These are phyloP conservation scores for Naganishia sp. DNA, from an alignment of 1,284 basidiomycete species.

Conservation along the genomic window DNA sequence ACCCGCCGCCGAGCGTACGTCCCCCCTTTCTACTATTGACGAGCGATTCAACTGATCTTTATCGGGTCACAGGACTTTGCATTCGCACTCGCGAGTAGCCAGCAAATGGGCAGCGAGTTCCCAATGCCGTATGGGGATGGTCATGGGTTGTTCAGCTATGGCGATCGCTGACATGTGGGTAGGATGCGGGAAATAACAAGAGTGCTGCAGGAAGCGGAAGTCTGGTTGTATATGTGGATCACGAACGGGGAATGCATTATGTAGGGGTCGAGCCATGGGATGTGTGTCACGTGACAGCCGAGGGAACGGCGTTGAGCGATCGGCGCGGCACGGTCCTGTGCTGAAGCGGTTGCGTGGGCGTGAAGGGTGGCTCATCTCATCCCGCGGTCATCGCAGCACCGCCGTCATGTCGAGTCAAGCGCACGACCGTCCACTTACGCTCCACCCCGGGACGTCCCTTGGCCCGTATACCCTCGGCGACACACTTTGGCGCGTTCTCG, in stretches of 20 bases:
- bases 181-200: too few relatives aligned
- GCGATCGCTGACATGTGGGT: conserved; percentile 10
- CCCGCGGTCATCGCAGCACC: not conserved
- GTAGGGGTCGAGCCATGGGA: too few relatives aligned
- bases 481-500: conserved; percentile 77
- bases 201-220: too few relatives aligned
- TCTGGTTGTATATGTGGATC: not conserved
- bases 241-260: not conserved
- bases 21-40: not conserved
- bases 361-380: not conserved
- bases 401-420: not conserved
- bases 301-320: conserved; percentile 4
- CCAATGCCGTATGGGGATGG: conserved; percentile 19
- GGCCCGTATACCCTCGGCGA: conserved; percentile 59
- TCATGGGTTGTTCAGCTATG: conserved; percentile 25
- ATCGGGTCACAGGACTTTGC: conserved; percentile 11
- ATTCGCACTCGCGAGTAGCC: conserved; percentile 16
- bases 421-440: not conserved
- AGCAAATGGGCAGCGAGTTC: conserved; percentile 16
- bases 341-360: not conserved
- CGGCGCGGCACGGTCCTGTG: not conserved
- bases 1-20: conserved; percentile 23
- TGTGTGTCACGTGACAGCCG: not conserved
- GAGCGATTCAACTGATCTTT: not conserved
- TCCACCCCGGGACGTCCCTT: conserved; percentile 13